These are phyloP conservation scores for Trichosporon faecale DNA, from an alignment of 1,284 basidiomycete genomes.

Conservation along the genomic window DNA sequence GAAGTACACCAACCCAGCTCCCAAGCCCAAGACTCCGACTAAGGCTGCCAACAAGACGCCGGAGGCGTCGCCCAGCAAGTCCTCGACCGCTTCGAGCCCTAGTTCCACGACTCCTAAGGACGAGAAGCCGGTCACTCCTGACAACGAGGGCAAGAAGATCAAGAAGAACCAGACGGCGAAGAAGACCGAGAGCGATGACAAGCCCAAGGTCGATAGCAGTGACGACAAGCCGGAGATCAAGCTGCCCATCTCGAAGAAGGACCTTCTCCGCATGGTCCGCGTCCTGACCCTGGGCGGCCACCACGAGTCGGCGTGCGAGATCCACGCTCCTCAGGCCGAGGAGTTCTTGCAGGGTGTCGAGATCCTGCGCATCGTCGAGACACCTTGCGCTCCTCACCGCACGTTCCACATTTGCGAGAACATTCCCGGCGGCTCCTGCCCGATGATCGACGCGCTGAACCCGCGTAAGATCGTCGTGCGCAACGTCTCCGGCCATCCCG, in stretches of 20 bases:
- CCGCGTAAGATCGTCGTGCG: constrained; percentile 11
- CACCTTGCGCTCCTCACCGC: background rate
- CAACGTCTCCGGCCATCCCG: background rate
- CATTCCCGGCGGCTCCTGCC: background rate
- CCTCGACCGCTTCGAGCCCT: background rate
- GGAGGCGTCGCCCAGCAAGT: background rate
- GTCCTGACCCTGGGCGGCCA: background rate
- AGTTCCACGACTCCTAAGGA: background rate
- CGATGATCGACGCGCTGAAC: background rate
- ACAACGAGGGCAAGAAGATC: background rate
- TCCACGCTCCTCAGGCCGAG: background rate
- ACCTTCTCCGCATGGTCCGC: background rate
- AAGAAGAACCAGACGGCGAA: too few relatives aligned
- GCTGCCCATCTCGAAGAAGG: background rate
- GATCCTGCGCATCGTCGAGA: background rate
- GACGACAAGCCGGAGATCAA: background rate
- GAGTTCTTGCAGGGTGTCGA: background rate
- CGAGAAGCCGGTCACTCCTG: background rate
- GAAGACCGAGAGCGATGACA: background rate
- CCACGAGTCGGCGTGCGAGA: background rate
- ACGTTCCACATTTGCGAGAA: constrained; percentile 2
- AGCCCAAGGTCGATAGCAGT: background rate
- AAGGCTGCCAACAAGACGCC: background rate
- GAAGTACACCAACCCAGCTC: background rate
- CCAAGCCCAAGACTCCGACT: background rate